Base-by-base conservation (phyloP, 768 basidiomycete species). In the Hydnum rufescens region DNA sequence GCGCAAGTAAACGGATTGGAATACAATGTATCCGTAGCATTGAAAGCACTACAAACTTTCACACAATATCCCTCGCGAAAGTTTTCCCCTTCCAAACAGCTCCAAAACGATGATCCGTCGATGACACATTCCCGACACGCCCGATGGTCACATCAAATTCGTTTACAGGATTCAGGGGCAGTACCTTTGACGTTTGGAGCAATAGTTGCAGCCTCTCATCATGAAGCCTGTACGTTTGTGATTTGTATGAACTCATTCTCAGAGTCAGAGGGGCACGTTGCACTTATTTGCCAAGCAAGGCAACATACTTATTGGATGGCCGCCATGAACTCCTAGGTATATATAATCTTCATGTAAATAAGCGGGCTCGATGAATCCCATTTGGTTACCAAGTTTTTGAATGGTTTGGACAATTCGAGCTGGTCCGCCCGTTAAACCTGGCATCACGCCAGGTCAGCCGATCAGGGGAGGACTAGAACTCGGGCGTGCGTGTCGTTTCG, bases 301-400 rank as follows among this genome's bases (percentile, higher is more conserved):
- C 13, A 26, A 28, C 13, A 26, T 39, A 47, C 44, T 25, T 28
- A 13, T 47, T 47, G 44, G 13, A 47, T 47, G 25, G 44, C 44
- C 13, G 8, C 44, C 44, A 47, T 47, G 44, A 47, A 47, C 26
- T 47, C 44, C 44, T 47, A 13, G 26, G 26, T 47, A 47, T 47
- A 47, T 8, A 47, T 28, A 8, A 8, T 13, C 44, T 47, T 47
- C 44, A 47, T 47, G 25, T 13, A 47, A 13, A 28, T 13, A 8
- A 47, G 26, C 13, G 13, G 8, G 13, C 13, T 47, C 44, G 16
- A 13, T 13, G 44, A 47, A 13, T 47, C 44, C 13, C 13, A 25
- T 8, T 47, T 25, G 8, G 8, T 16, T 26, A 47, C 44, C 8
- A 47, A 25, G 26, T 28, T 28, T 25, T 28, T 13, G 44, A 47